Conservation (phyloP, 176 grass and related monocot genomes). For the Juncus effusus region DNA sequence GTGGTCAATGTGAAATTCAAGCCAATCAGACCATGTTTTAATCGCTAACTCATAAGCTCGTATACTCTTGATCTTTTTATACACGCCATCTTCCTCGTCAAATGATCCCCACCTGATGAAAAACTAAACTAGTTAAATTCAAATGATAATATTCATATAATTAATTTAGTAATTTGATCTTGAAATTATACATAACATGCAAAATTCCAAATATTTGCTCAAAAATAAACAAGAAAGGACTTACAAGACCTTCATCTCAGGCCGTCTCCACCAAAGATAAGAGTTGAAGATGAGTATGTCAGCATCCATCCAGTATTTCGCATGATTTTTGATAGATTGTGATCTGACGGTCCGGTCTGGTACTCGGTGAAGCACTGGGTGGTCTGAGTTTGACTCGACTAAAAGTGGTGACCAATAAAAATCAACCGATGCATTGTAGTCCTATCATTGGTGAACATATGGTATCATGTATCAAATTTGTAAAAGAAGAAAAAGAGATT, state of each 20-base stretch:
- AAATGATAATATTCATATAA: too few relatives aligned
- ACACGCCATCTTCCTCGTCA: constrained; percentile 31
- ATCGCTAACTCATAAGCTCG: constrained; percentile 61
- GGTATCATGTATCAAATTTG: not conserved
- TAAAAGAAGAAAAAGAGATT: too few relatives aligned
- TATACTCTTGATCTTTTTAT: constrained; percentile 48
- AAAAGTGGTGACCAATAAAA: constrained; percentile 90
- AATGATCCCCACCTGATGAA: constrained; percentile 48
- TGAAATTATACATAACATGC: too few relatives aligned
- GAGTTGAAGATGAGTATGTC: constrained; percentile 90
- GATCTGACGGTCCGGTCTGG: constrained; percentile 49
- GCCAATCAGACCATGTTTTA: constrained; percentile 61
- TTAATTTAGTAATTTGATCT: too few relatives aligned
- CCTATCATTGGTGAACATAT: constrained; percentile 23
- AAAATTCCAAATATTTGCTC: too few relatives aligned
- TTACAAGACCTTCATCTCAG: constrained; percentile 55
- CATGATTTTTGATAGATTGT: constrained; percentile 56
- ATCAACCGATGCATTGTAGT: constrained; percentile 70
- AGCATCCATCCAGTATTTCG: constrained; percentile 43
- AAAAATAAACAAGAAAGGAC: constrained; percentile 10
- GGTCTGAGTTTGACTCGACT: constrained; percentile 82
- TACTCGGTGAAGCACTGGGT: constrained; percentile 52
- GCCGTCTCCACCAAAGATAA: constrained; percentile 69
- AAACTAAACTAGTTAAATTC: not conserved
- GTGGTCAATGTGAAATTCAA: constrained; percentile 63